These are phyloP conservation scores for Penicillium soppii DNA, from an alignment of 495 filamentous ascomycete species.

Conservation along the genomic window DNA sequence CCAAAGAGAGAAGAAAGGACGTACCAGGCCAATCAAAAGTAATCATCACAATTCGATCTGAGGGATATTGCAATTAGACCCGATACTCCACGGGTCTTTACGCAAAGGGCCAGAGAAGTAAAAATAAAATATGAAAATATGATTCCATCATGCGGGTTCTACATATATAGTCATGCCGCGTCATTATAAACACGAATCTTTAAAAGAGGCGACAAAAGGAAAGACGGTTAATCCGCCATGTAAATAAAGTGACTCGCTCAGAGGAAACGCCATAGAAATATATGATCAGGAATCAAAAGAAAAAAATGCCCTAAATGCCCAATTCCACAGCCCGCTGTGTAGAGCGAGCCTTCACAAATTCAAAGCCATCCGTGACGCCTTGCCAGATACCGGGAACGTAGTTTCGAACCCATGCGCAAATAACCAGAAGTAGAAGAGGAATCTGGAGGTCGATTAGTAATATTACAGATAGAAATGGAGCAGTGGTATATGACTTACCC, in stretches of 20 bases:
- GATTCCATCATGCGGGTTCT: conserved; percentile 7
- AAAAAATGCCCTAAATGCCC: conserved; percentile 28
- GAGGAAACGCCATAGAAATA: conserved; percentile 26
- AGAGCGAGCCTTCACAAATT: conserved; percentile 45
- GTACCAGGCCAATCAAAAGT: no score
- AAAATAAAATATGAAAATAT: background rate
- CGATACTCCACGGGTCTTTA: no score
- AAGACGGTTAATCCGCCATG: conserved; percentile 13
- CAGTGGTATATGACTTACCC: conserved; percentile 56
- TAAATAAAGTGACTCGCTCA: conserved; percentile 19
- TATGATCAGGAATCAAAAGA: conserved; percentile 18
- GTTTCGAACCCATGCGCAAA: conserved; percentile 62
- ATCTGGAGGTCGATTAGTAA: conserved; percentile 33
- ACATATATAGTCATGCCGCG: conserved; percentile 35
- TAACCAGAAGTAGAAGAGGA: conserved; percentile 57
- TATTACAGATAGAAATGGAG: background rate
- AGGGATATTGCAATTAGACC: no score
- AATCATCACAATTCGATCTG: no score
- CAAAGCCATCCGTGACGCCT: conserved; percentile 42
- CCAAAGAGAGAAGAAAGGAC: no score
- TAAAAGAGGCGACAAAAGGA: conserved; percentile 18
- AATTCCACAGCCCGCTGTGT: conserved; percentile 42
- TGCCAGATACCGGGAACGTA: conserved; percentile 55
- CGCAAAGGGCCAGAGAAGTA: background rate
- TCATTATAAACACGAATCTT: conserved; percentile 39